A percentile compares a stretch with the other conserved stretches of the same genome.
phyloP scores from a whole-genome alignment of 768 basidiomycete genomes.

The Goffeauzyma gilvescens region DNA sequence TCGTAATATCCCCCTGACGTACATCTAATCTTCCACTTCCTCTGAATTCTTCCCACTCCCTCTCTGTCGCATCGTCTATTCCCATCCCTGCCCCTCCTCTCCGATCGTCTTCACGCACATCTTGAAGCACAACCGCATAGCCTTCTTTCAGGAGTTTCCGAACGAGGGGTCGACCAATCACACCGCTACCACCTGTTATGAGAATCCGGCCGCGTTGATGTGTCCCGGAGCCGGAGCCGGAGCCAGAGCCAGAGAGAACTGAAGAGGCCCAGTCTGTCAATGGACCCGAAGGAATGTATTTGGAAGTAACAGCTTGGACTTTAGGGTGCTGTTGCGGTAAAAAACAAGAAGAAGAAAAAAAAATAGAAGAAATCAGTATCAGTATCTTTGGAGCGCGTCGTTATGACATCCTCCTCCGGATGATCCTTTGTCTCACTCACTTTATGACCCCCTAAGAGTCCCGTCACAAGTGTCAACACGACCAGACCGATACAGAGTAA shows the following conservation, averaged over 20 bases:
- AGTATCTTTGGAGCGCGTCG: too few species aligned
- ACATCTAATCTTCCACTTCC: background rate
- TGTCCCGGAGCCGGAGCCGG: background rate
- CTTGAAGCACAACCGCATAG: constrained; percentile 18
- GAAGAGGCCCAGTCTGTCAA: background rate
- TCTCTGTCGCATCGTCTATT: background rate
- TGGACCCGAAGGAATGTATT: constrained; percentile 1
- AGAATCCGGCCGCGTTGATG: constrained; percentile 11
- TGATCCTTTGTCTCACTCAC: too few species aligned
- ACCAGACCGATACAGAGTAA: too few species aligned
- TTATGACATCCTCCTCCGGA: too few species aligned
- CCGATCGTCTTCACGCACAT: constrained; percentile 9
- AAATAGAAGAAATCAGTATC: too few species aligned
- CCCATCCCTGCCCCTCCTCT: too few species aligned
- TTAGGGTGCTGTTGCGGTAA: too few species aligned
- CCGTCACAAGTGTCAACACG: too few species aligned
- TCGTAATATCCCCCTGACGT: background rate
- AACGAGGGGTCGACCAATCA: constrained; percentile 20
- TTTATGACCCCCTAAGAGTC: too few species aligned
- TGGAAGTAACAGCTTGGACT: too few species aligned
- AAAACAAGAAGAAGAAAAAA: too few species aligned
- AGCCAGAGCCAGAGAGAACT: background rate
- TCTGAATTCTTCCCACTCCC: background rate
- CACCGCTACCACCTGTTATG: constrained; percentile 22
- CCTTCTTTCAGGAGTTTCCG: constrained; percentile 14